Evolutionary conservation across 2,329 filamentous ascomycete genomes (phyloP).

Genomic region (Didymella glomerata): DNA sequence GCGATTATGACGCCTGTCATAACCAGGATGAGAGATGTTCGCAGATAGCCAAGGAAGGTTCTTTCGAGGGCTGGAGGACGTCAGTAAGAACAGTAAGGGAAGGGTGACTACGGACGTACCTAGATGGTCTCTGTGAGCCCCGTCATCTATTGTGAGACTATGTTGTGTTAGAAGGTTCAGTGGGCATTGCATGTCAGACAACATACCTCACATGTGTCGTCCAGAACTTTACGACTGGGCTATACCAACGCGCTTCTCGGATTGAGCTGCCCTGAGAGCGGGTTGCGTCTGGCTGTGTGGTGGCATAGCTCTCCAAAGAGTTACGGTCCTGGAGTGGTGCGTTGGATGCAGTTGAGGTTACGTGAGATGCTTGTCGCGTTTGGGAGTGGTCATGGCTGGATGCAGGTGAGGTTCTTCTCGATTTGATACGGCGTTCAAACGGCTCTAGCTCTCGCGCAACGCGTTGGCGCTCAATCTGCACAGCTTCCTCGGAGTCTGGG

Average conservation of each 20-base stretch:
- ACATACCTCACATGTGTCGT: slow-evolving; percentile 54
- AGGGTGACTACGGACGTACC: slow-evolving; percentile 51
- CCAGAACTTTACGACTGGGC: slow-evolving; percentile 58
- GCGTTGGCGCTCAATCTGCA: slow-evolving; percentile 30
- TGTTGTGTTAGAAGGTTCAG: not conserved
- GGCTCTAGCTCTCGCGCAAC: slow-evolving; percentile 29
- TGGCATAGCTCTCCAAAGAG: slow-evolving; percentile 15
- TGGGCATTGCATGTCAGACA: not conserved
- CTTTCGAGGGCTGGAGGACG: slow-evolving; percentile 70
- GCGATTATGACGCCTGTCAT: slow-evolving; percentile 72
- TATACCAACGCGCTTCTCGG: slow-evolving; percentile 45
- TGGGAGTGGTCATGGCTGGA: slow-evolving; percentile 8
- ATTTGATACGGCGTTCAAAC: slow-evolving; percentile 1
- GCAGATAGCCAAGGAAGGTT: slow-evolving; percentile 76
- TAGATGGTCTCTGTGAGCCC: slow-evolving; percentile 63
- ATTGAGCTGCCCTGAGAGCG: not conserved
- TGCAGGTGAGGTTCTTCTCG: not conserved
- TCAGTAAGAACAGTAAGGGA: slow-evolving; percentile 2
- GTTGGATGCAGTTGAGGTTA: slow-evolving; percentile 11
- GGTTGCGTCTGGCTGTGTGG: slow-evolving; percentile 12
- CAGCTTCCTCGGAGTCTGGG: slow-evolving; percentile 32
- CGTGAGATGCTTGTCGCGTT: slow-evolving; percentile 17
- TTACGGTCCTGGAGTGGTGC: slow-evolving; percentile 9
- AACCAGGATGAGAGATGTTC: slow-evolving; percentile 73
- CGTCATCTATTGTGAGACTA: slow-evolving; percentile 59